Conservation (phyloP, 805 yeast species). For the Ogataea dorogensis region DNA sequence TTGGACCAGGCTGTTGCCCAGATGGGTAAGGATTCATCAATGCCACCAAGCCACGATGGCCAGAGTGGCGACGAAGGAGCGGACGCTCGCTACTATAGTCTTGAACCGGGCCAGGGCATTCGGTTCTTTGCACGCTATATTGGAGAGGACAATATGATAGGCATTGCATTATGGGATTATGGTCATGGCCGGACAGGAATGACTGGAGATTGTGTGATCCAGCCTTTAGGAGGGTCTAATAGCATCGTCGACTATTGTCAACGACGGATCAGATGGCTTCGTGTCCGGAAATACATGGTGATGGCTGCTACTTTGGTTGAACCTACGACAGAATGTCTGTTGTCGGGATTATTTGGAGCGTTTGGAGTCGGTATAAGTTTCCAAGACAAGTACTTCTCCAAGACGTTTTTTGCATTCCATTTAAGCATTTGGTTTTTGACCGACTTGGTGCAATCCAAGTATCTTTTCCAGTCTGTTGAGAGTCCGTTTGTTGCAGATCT, state of each 20-base stretch:
- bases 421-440: slow-evolving; percentile 59
- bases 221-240: slow-evolving; percentile 55
- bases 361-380: slow-evolving; percentile 52
- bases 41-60: slow-evolving; percentile 32
- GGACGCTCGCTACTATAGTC: slow-evolving; percentile 34
- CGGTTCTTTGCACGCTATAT: slow-evolving; percentile 74
- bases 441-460: slow-evolving; percentile 60
- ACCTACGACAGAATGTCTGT: slow-evolving; percentile 78
- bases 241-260: slow-evolving; percentile 52
- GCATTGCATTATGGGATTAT: slow-evolving; percentile 75
- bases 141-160: slow-evolving; percentile 93
- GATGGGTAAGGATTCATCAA: slow-evolving; percentile 31
- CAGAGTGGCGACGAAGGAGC: slow-evolving; percentile 33
- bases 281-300: slow-evolving; percentile 88
- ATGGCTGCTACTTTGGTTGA: slow-evolving; percentile 79
- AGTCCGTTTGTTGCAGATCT: slow-evolving; percentile 33
- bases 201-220: slow-evolving; percentile 76
- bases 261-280: slow-evolving; percentile 78
- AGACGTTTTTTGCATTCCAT: slow-evolving; percentile 48
- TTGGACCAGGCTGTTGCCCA: slow-evolving; percentile 55
- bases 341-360: slow-evolving; percentile 67
- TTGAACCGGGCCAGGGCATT: slow-evolving; percentile 47
- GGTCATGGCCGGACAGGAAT: slow-evolving; percentile 69
- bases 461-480: slow-evolving; percentile 35
- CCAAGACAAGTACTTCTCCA: slow-evolving; percentile 32